Conservation (phyloP, 2,329 filamentous ascomycete species). For the Trichoderma guizhouense region DNA sequence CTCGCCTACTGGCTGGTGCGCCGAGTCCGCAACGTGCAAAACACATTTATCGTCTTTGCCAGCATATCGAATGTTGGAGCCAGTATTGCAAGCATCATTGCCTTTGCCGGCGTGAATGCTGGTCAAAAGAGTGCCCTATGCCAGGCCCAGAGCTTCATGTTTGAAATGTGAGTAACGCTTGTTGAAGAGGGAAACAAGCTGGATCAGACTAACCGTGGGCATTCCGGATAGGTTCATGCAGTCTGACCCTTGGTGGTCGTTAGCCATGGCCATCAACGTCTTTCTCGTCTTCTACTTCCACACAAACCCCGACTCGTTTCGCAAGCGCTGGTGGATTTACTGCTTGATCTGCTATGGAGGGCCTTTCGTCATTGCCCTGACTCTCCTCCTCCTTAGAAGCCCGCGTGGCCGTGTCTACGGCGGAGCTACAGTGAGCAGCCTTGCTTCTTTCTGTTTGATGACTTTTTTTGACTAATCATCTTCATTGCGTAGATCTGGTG, state of each 20-base stretch:
- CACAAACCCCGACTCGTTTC: constrained; percentile 64
- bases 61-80: constrained; percentile 58
- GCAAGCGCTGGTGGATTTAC: constrained; percentile 70
- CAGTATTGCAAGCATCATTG: constrained; percentile 66
- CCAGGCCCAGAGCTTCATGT: constrained; percentile 56
- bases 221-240: constrained; percentile 63
- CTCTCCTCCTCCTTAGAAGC: constrained; percentile 56
- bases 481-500: constrained; percentile 52
- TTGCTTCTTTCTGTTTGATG: not conserved
- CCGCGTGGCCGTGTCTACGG: constrained; percentile 47
- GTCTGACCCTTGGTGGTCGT: constrained; percentile 72
- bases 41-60: constrained; percentile 60
- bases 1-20: constrained; percentile 50
- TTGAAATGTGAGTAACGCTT: constrained; percentile 60
- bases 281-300: constrained; percentile 64
- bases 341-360: constrained; percentile 67
- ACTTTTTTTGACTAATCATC: not conserved
- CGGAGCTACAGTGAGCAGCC: constrained; percentile 49
- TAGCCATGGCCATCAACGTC: constrained; percentile 81
- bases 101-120: constrained; percentile 57
- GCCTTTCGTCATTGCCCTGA: constrained; percentile 64
- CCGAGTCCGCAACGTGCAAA: constrained; percentile 55
- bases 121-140: constrained; percentile 58
- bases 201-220: not conserved
- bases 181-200: not conserved